phyloP scores from a whole-genome alignment of 768 basidiomycete genomes.

The Kwoniella dejecticola region DNA sequence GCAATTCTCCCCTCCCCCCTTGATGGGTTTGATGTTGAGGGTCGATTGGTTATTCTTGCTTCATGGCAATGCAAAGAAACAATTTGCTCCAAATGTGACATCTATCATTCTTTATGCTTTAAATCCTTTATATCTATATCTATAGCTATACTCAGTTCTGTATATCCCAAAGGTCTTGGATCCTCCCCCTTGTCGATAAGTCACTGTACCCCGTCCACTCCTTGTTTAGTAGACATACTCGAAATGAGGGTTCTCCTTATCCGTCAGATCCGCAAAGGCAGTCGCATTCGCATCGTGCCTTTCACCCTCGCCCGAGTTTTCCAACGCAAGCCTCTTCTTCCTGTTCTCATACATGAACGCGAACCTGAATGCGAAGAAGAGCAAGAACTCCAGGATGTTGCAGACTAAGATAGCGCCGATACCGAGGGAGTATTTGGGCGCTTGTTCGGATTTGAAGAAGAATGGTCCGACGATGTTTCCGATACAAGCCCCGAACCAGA shows the following conservation, averaged over 20 bases:
- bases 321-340: conserved; percentile 33
- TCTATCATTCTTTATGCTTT: no score
- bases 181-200: background rate
- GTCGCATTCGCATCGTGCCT: conserved; percentile 29
- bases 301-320: conserved; percentile 8
- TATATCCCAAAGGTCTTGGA: background rate
- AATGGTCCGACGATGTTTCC: conserved; percentile 50
- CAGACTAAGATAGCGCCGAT: conserved; percentile 52
- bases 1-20: no score
- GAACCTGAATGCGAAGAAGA: conserved; percentile 48
- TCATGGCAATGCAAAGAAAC: no score
- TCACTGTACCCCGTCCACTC: background rate
- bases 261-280: conserved; percentile 53
- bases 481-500: conserved; percentile 54
- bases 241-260: conserved; percentile 46
- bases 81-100: no score
- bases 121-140: no score
- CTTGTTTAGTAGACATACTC: conserved; percentile 18
- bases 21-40: no score
- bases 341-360: conserved; percentile 49
- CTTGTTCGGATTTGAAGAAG: conserved; percentile 48
- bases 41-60: no score
- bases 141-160: no score
- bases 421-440: conserved; percentile 53
- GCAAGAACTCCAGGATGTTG: conserved; percentile 48